Evolutionary conservation across 1,139 yeast genomes (phyloP), one percentile per base, ranked within the genome.

Genomic region (Blastobotrys persicus): DNA sequence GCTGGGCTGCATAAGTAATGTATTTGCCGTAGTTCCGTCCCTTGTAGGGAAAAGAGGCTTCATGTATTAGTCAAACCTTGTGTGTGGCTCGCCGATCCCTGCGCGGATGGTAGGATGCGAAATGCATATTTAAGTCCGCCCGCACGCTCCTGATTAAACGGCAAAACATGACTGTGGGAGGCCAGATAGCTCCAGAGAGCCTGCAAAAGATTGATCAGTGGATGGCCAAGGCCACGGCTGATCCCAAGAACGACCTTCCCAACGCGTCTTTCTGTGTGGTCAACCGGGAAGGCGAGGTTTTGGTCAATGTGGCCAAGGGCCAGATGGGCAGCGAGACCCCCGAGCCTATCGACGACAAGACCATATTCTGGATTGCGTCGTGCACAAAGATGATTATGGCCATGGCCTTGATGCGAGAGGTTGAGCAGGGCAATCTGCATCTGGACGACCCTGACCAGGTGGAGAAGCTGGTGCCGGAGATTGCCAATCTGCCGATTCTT

Each of bases 311-410:
- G 28, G 41, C 41, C 9, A 37, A 37, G 28, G 41, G 41, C 5
- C 41, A 37, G 41, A 19, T 37, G 13, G 41, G 41, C 14, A 17
- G 41, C 28, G 41, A 37, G 14, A 18, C 41, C 41, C 11, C 41
- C n/a, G 53, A 55, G 1, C 53, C 55, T 7, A 39, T 66, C 19
- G 63, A 66, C 4, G 49, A 53, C 3, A 74, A 75, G 40, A 62
- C 68, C 40, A 57, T 68, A 13, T 65, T 74, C 52, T 66, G 74
- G 50, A 65, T 63, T 43, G 78, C 71, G 41, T 76, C 81, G 12
- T 74, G 78, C 50, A 75, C 83, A 12, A 79, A 79, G 56, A 59
- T 77, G 2, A 60, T 77, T 48, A 75, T 81, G 1, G 70, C 76
- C 0, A 69, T 75, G 61, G 81, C 78, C 0, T 63, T 71, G 1